Evolutionary conservation across 2,329 filamentous ascomycete genomes (phyloP).

Genomic region (Arthroderma uncinatum): DNA sequence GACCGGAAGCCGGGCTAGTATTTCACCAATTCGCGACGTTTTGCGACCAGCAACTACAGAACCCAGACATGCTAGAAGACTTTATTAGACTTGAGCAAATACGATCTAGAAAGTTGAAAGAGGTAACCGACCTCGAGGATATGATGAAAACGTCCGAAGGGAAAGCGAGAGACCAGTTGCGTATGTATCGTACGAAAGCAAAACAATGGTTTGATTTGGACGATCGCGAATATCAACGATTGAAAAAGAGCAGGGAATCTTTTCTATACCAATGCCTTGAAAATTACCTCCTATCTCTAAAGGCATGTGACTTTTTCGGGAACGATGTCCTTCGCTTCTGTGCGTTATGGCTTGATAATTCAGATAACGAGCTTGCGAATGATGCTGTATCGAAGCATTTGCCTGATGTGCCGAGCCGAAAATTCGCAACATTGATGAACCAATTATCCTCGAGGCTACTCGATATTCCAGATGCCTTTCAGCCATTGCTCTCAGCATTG

Average conservation of each 20-base stretch:
- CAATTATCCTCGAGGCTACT: constrained; percentile 90
- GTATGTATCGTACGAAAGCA: constrained; percentile 57
- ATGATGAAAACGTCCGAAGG: constrained; percentile 42
- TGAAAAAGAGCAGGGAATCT: constrained; percentile 63
- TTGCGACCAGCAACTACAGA: constrained; percentile 87
- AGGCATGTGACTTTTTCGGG: constrained; percentile 76
- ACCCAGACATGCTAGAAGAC: constrained; percentile 73
- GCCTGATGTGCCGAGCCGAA: constrained; percentile 67
- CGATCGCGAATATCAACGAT: constrained; percentile 69
- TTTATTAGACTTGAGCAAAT: constrained; percentile 68
- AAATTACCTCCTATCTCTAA: constrained; percentile 79
- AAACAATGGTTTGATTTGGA: constrained; percentile 85
- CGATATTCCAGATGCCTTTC: constrained; percentile 58
- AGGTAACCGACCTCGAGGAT: constrained; percentile 61
- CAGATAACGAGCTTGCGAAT: constrained; percentile 65
- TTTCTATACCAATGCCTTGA: constrained; percentile 83
- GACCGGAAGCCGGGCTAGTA: constrained; percentile 69
- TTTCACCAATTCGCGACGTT: constrained; percentile 93
- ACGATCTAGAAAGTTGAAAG: constrained; percentile 66
- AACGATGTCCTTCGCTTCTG: constrained; percentile 86
- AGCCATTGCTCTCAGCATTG: constrained; percentile 59
- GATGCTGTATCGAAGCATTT: constrained; percentile 61
- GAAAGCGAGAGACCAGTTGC: constrained; percentile 47
- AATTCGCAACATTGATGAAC: constrained; percentile 89
- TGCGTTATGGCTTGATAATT: constrained; percentile 84